Evolutionary conservation across 139 green algal genomes (phyloP).

Genomic region (Coccomyxa sp.): DNA sequence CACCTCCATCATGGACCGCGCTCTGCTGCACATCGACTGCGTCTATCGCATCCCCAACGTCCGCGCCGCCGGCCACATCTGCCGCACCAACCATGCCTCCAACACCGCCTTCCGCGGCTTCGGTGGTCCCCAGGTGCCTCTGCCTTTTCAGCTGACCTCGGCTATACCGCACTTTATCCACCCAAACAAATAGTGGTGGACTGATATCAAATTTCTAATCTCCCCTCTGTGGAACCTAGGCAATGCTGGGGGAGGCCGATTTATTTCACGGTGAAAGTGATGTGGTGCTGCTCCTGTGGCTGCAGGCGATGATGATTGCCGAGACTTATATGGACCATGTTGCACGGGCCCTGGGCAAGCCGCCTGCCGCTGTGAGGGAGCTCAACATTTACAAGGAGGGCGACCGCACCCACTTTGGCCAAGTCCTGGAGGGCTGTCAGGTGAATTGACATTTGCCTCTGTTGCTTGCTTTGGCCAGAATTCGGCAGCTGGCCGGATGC

Average conservation of each 20-base stretch:
- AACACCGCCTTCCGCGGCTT: conserved; percentile 97
- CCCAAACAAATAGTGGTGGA: too few relatives aligned
- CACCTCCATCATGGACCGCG: conserved; percentile 80
- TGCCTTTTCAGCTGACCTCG: not conserved
- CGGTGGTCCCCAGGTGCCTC: conserved; percentile 77
- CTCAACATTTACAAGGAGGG: conserved; percentile 82
- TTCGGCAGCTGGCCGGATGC: too few relatives aligned
- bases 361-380: conserved; percentile 36
- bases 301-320: conserved; percentile 66
- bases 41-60: conserved; percentile 71
- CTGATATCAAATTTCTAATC: too few relatives aligned
- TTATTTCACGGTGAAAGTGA: not conserved
- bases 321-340: conserved; percentile 86
- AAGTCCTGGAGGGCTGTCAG: conserved; percentile 58
- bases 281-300: not conserved
- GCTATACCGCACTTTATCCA: too few relatives aligned
- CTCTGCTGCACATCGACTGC: conserved; percentile 80
- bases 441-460: conserved; percentile 8
- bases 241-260: not conserved
- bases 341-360: conserved; percentile 29
- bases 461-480: not conserved
- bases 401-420: conserved; percentile 78
- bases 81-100: conserved; percentile 79
- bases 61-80: conserved; percentile 63
- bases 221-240: not conserved